These are phyloP conservation scores for Penicillium aurantiogriseum DNA, from an alignment of 2,329 filamentous ascomycete genomes.

Conservation along the genomic window DNA sequence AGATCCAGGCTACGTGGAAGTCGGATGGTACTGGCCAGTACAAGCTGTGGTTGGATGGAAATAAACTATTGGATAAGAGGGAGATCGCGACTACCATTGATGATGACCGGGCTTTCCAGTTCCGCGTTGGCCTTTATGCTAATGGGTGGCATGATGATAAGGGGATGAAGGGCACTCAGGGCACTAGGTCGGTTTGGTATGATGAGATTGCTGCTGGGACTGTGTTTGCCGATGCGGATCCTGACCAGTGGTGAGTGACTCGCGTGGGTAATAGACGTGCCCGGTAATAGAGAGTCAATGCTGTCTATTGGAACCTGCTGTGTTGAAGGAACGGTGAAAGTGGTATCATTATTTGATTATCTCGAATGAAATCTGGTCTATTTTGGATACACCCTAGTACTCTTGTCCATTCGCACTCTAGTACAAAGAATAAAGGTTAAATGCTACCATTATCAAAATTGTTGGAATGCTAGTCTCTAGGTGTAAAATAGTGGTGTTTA, in stretches of 20 bases:
- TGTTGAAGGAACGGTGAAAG: no score
- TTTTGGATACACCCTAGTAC: no score
- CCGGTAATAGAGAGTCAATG: no score
- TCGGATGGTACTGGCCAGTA: conserved; percentile 46
- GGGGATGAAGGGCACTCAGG: conserved; percentile 42
- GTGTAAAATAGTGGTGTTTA: no score
- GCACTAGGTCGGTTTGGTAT: conserved; percentile 50
- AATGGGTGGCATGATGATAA: conserved; percentile 51
- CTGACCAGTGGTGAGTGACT: conserved; percentile 12
- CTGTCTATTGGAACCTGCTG: no score
- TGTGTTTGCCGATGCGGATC: conserved; percentile 43
- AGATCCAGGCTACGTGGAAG: conserved; percentile 49
- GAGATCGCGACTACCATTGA: conserved; percentile 48
- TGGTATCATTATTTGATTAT: no score
- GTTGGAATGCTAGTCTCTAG: no score
- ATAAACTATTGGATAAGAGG: conserved; percentile 44
- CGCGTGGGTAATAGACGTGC: background rate
- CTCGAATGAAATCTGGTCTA: no score
- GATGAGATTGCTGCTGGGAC: conserved; percentile 51
- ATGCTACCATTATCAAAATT: no score
- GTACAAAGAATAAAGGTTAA: no score
- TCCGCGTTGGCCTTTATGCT: conserved; percentile 50
- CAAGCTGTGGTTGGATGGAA: conserved; percentile 51
- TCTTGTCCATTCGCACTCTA: no score
- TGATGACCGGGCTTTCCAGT: conserved; percentile 47